phyloP scores from a whole-genome alignment of 2,329 filamentous ascomycete species.

The Diaporthe sp. region DNA sequence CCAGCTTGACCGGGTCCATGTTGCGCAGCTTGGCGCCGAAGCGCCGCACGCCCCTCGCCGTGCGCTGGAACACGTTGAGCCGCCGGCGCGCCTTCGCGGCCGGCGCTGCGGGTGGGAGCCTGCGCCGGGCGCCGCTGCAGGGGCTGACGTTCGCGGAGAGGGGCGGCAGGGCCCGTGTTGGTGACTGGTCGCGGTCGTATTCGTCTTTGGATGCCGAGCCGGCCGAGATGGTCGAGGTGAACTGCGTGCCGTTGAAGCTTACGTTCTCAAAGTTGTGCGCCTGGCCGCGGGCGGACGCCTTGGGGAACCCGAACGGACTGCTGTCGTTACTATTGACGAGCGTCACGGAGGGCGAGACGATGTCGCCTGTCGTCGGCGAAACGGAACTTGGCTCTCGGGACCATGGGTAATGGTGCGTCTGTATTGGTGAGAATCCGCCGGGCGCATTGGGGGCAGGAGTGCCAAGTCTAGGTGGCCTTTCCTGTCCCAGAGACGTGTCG shows the following conservation, averaged over 20 bases:
- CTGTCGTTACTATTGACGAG: slow-evolving; percentile 26
- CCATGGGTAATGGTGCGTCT: slow-evolving; percentile 40
- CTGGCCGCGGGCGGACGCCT: not conserved
- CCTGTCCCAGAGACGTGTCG: slow-evolving; percentile 41
- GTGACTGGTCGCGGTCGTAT: slow-evolving; percentile 31
- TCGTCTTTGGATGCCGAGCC: not conserved
- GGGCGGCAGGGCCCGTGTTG: slow-evolving; percentile 22
- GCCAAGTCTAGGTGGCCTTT: slow-evolving; percentile 37
- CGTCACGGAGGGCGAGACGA: slow-evolving; percentile 11
- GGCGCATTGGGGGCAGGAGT: slow-evolving; percentile 33
- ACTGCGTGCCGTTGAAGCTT: slow-evolving; percentile 40
- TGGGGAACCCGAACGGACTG: not conserved
- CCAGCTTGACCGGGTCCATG: slow-evolving; percentile 71
- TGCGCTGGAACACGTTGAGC: slow-evolving; percentile 41
- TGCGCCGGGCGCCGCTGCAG: not conserved
- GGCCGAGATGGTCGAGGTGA: slow-evolving; percentile 36
- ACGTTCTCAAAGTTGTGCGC: slow-evolving; percentile 34
- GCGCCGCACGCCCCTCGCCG: slow-evolving; percentile 28
- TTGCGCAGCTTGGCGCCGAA: slow-evolving; percentile 54
- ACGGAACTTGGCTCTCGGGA: slow-evolving; percentile 34
- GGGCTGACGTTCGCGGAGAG: slow-evolving; percentile 24
- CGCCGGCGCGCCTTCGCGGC: not conserved
- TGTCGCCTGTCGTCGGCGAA: not conserved
- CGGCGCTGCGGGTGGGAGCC: not conserved
- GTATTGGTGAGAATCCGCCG: slow-evolving; percentile 32